Conservation (phyloP, 371 early-diverging fungal species). For the Rhizopus stolonifer region DNA sequence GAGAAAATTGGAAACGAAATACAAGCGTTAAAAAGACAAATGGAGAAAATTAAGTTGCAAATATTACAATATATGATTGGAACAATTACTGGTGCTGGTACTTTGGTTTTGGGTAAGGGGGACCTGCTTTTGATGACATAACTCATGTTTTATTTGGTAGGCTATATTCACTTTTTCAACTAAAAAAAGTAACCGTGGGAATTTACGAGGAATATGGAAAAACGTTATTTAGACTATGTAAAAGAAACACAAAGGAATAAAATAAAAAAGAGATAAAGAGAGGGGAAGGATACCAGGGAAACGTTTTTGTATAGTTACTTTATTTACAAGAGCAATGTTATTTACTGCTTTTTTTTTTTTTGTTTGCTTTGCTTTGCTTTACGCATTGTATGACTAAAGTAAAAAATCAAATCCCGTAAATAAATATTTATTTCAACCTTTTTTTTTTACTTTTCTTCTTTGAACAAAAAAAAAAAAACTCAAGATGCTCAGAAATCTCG, state of each 20-base stretch:
- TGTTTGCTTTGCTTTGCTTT: too few species aligned
- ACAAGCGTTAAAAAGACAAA: conserved; percentile 71
- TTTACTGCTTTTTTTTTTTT: too few species aligned
- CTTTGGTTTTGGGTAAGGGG: conserved; percentile 67
- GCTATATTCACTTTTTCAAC: conserved; percentile 25
- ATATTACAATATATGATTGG: conserved; percentile 83
- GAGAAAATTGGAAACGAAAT: conserved; percentile 88
- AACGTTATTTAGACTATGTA: neutral
- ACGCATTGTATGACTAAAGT: neutral
- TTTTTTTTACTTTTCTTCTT: conserved; percentile 3
- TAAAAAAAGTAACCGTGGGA: conserved; percentile 17
- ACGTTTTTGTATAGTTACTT: too few species aligned
- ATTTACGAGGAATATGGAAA: conserved; percentile 5
- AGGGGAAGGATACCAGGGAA: too few species aligned
- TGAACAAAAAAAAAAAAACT: conserved; percentile 1
- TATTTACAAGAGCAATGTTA: too few species aligned
- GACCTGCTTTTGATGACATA: neutral
- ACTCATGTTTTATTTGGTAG: conserved; percentile 3
- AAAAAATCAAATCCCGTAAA: conserved; percentile 24
- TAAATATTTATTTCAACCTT: neutral
- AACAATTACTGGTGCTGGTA: conserved; percentile 84
- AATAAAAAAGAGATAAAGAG: neutral
- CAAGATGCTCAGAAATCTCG: conserved; percentile 41
- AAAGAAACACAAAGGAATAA: neutral
- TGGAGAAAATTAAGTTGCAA: conserved; percentile 90